Conservation (phyloP, 2,329 filamentous ascomycete genomes). For the Alternaria atra region DNA sequence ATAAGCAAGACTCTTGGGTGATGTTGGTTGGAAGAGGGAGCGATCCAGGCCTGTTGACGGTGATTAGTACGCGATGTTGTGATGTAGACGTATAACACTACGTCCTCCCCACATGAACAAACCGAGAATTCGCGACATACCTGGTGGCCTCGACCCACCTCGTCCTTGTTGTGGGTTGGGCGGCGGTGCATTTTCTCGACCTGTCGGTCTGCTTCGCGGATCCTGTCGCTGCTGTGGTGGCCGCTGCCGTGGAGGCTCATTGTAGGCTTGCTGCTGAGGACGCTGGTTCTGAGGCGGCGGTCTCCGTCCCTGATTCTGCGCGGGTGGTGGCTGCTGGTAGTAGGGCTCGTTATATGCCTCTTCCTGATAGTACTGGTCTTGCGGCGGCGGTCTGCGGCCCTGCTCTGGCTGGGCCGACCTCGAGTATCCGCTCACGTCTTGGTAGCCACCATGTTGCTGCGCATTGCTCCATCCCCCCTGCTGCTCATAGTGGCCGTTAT, state of each 20-base stretch:
- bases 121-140: conserved; percentile 30
- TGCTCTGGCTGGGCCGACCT: conserved; percentile 26
- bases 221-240: conserved; percentile 37
- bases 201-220: conserved; percentile 36
- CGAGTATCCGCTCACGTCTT: conserved; percentile 33
- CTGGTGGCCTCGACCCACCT: conserved; percentile 35
- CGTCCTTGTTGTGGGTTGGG: conserved; percentile 34
- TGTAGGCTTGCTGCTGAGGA: conserved; percentile 33
- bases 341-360: conserved; percentile 36
- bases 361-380: conserved; percentile 40
- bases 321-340: conserved; percentile 39
- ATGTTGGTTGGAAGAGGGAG: conserved; percentile 38
- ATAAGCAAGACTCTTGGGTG: conserved; percentile 40
- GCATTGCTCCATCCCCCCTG: conserved; percentile 42
- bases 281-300: conserved; percentile 33
- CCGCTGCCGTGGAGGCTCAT: conserved; percentile 36
- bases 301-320: conserved; percentile 28
- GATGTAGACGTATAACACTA: background rate
- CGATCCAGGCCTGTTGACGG: conserved; percentile 41
- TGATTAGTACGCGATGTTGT: conserved; percentile 11
- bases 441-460: conserved; percentile 36
- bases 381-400: conserved; percentile 26
- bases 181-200: conserved; percentile 33
- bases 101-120: background rate
- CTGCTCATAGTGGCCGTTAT: conserved; percentile 46